These are phyloP conservation scores for Hypomontagnella submonticulosa DNA, from an alignment of 495 filamentous ascomycete genomes.

Conservation along the genomic window DNA sequence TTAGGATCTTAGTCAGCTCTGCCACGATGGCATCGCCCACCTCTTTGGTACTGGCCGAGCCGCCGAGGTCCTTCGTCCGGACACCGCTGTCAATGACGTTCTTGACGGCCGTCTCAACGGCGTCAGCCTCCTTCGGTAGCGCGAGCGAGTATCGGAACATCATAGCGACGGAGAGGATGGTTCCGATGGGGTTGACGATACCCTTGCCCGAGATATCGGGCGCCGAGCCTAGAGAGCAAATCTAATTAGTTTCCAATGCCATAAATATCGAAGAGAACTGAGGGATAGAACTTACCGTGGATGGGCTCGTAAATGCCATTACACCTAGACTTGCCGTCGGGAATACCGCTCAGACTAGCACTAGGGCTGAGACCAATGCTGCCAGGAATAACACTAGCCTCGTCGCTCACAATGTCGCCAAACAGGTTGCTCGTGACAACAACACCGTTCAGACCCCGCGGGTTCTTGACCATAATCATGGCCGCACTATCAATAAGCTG, in stretches of 20 bases:
- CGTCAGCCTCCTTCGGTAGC: constrained; percentile 74
- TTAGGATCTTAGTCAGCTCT: constrained; percentile 69
- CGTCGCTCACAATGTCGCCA: constrained; percentile 96
- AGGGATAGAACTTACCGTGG: constrained; percentile 72
- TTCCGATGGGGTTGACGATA: constrained; percentile 86
- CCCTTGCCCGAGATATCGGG: constrained; percentile 87
- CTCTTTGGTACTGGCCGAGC: constrained; percentile 74
- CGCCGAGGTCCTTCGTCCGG: constrained; percentile 83
- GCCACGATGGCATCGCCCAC: constrained; percentile 84
- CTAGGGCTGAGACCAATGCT: constrained; percentile 90
- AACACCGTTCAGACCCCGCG: constrained; percentile 88
- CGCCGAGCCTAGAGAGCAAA: constrained; percentile 62
- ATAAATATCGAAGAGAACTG: constrained; percentile 1
- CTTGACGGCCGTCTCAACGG: constrained; percentile 83
- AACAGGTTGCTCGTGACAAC: constrained; percentile 95
- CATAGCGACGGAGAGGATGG: constrained; percentile 89
- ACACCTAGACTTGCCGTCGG: constrained; percentile 77
- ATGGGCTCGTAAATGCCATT: constrained; percentile 98
- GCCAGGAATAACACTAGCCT: constrained; percentile 95
- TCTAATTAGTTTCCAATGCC: constrained; percentile 26
- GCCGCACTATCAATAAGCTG: constrained; percentile 96
- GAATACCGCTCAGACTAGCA: constrained; percentile 86
- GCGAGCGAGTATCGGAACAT: constrained; percentile 91
- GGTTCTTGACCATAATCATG: constrained; percentile 98
- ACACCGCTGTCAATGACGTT: constrained; percentile 78